Conservation (phyloP, 2,329 filamentous ascomycete genomes). For the Penicillium psychrosexuale region DNA sequence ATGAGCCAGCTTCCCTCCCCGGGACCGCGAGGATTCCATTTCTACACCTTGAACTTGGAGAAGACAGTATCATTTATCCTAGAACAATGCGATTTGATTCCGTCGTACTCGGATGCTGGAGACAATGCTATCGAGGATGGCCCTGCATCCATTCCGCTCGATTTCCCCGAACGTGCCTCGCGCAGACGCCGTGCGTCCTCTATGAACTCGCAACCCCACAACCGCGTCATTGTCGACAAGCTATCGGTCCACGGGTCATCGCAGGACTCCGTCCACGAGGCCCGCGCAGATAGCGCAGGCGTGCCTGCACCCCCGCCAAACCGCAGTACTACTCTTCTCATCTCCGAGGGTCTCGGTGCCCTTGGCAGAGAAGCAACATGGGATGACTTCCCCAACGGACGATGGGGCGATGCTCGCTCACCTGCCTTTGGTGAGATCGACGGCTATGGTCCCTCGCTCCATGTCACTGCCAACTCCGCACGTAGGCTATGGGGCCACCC, state of each 20-base stretch:
- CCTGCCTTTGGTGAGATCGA: slow-evolving; percentile 96
- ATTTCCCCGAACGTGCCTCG: slow-evolving; percentile 33
- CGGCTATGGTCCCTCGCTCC: slow-evolving; percentile 94
- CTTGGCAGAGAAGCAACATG: slow-evolving; percentile 93
- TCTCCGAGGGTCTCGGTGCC: slow-evolving; percentile 87
- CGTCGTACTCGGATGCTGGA: slow-evolving; percentile 49
- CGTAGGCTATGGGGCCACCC: slow-evolving; percentile 83
- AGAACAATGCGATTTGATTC: slow-evolving; percentile 80
- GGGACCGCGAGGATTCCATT: slow-evolving; percentile 80
- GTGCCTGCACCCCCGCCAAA: slow-evolving; percentile 69
- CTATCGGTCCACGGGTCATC: slow-evolving; percentile 37
- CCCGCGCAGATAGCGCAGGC: slow-evolving; percentile 71
- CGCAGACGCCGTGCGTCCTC: slow-evolving; percentile 65
- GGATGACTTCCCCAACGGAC: slow-evolving; percentile 96
- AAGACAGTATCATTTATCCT: slow-evolving; percentile 93
- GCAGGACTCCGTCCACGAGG: slow-evolving; percentile 54
- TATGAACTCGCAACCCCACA: slow-evolving; percentile 79
- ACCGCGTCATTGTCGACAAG: slow-evolving; percentile 77
- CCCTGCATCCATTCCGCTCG: slow-evolving; percentile 20
- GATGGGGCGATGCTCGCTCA: slow-evolving; percentile 89
- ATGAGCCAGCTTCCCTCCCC: slow-evolving; percentile 63
- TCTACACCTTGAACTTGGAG: slow-evolving; percentile 94
- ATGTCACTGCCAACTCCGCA: slow-evolving; percentile 82
- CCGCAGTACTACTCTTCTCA: slow-evolving; percentile 80
- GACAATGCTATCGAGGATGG: slow-evolving; percentile 46